Evolutionary conservation across 1,139 yeast species (phyloP).

Genomic region (Saccharomyces pastorianus): DNA sequence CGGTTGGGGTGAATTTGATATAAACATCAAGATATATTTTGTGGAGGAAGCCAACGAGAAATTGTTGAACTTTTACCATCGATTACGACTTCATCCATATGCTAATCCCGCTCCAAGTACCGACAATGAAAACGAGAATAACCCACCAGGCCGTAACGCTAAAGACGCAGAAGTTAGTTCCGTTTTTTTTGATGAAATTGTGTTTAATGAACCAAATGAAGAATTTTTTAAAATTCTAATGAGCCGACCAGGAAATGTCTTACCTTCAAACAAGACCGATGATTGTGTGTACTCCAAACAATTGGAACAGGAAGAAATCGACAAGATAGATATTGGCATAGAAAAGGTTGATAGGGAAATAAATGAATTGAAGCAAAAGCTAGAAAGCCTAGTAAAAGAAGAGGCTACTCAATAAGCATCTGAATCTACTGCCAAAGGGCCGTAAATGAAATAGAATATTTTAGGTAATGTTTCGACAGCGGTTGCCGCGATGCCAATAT

Average conservation of each 20-base stretch:
- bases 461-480: too few relatives aligned
- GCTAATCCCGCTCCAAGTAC: conserved; percentile 34
- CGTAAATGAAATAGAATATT: background rate
- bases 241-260: conserved; percentile 59
- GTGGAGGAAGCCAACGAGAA: conserved; percentile 83
- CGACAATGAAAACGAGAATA: conserved; percentile 15
- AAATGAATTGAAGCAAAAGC: conserved; percentile 42
- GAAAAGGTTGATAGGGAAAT: conserved; percentile 54
- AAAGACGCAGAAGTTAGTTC: conserved; percentile 48
- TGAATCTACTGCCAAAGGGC: too few relatives aligned
- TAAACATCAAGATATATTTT: conserved; percentile 78
- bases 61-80: conserved; percentile 79
- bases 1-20: conserved; percentile 99
- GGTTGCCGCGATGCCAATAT: too few relatives aligned
- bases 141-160: conserved; percentile 11
- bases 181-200: conserved; percentile 79
- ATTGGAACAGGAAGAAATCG: conserved; percentile 71
- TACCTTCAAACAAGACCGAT: conserved; percentile 52
- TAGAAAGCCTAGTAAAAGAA: background rate
- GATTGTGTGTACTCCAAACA: conserved; percentile 42
- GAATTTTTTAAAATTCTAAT: conserved; percentile 68
- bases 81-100: conserved; percentile 85
- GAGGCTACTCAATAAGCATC: background rate
- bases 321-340: conserved; percentile 59
- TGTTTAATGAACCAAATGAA: conserved; percentile 94